Evolutionary conservation across 768 basidiomycete species (phyloP), one percentile per base, ranked within the genome.

Genomic region (Clavulina sp.): DNA sequence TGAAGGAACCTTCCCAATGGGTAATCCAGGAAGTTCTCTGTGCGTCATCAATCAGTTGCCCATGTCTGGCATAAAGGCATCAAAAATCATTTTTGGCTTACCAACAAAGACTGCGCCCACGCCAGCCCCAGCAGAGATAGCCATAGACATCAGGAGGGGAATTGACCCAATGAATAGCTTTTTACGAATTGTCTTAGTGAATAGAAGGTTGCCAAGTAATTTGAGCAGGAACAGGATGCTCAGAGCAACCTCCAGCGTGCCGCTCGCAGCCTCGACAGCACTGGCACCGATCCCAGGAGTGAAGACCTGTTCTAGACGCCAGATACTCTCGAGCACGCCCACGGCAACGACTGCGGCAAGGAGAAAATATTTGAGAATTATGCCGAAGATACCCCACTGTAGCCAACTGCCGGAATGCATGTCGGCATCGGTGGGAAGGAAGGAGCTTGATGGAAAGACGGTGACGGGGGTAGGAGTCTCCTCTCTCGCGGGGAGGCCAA

Each of bases 161-260:
- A 46, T 85, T 9, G 13, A 28, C 9, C 26, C 43, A 13, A 46
- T 9, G 26, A 46, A 13, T 9, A 16, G 9, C 43, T 9, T 26
- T 46, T 26, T 46, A 9, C 43, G 43, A 9, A 46, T 9, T 46
- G 43, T 9, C 13, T 9, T 9, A 9, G 26, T 28, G 43, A 46
- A 46, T 26, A 28, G 13, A 24, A 46, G 43, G 26, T 46, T 46
- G 9, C 43, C 43, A 16, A 46, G 43, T 46, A 46, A 46, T 24
- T 46, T 46, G 16, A 46, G 43, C 9, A 24, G 9, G 13, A 46
- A 46, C 24, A 46, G 16, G 9, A 26, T 46, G 9, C 13, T 46
- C 13, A 28, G 9, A 13, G 26, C 43, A 13, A 46, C 26, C 26
- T 46, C 43, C 9, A 46, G 26, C 9, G 26, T 46, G 13, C 13